These are phyloP conservation scores for Oleoguttula mirabilis DNA, from an alignment of 495 filamentous ascomycete species.

Conservation along the genomic window DNA sequence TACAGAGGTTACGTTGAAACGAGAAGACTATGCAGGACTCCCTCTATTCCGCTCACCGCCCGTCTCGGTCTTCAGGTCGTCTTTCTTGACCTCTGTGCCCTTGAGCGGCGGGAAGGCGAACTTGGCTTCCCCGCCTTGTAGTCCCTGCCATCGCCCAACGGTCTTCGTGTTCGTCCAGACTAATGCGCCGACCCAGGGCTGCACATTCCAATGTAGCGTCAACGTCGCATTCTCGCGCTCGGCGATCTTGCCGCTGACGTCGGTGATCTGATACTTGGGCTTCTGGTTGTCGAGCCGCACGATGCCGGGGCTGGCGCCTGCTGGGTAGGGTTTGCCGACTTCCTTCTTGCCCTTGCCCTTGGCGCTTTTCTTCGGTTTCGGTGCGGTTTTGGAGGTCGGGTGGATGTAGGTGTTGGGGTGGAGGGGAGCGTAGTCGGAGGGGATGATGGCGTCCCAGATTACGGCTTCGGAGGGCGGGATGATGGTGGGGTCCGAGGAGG, in stretches of 20 bases:
- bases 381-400: slow-evolving; percentile 23
- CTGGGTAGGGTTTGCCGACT: slow-evolving; percentile 9
- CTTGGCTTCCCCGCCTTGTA: slow-evolving; percentile 50
- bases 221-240: slow-evolving; percentile 60
- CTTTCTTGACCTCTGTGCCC: slow-evolving; percentile 35
- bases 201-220: slow-evolving; percentile 82
- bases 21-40: slow-evolving; percentile 25
- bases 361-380: background rate
- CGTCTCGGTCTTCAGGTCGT: slow-evolving; percentile 28
- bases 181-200: slow-evolving; percentile 88
- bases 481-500: slow-evolving; percentile 25
- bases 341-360: slow-evolving; percentile 5
- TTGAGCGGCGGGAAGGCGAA: slow-evolving; percentile 72
- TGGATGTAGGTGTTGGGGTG: slow-evolving; percentile 38
- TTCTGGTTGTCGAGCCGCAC: slow-evolving; percentile 65
- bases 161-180: slow-evolving; percentile 58
- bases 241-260: slow-evolving; percentile 64
- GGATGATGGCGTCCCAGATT: slow-evolving; percentile 92
- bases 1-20: no score
- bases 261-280: slow-evolving; percentile 89
- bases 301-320: slow-evolving; percentile 39
- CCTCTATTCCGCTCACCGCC: slow-evolving; percentile 31
- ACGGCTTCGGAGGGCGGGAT: slow-evolving; percentile 54
- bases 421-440: slow-evolving; percentile 44
- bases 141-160: slow-evolving; percentile 49